Conservation (phyloP, 352 stramenopile species). For the Phytophthora ramorum region DNA sequence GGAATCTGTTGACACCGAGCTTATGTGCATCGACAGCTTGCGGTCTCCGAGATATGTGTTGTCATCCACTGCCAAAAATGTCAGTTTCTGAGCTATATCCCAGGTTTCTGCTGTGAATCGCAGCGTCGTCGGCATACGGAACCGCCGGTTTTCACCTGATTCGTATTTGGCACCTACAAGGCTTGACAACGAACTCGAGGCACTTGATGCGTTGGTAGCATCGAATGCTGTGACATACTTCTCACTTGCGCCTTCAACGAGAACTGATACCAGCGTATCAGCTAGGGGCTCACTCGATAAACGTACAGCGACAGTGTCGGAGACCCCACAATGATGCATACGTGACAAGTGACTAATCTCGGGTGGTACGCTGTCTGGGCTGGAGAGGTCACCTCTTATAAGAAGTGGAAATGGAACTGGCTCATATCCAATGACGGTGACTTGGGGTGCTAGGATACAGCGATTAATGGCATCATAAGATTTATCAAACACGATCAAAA, state of each 20-base stretch:
- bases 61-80: constrained; percentile 66
- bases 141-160: constrained; percentile 37
- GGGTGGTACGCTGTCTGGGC: constrained; percentile 40
- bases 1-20: constrained; percentile 35
- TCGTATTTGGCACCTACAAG: constrained; percentile 55
- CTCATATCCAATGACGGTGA: constrained; percentile 46
- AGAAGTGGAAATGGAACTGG: constrained; percentile 54
- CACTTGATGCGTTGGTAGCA: constrained; percentile 36
- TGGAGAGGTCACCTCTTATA: constrained; percentile 51
- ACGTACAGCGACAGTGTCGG: constrained; percentile 40
- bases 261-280: constrained; percentile 50
- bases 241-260: constrained; percentile 33
- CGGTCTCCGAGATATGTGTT: constrained; percentile 65
- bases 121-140: constrained; percentile 49
- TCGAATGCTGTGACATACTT: constrained; percentile 48
- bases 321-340: constrained; percentile 59
- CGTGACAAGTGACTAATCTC: constrained; percentile 50
- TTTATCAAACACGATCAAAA: constrained; percentile 58
- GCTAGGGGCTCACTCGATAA: constrained; percentile 66
- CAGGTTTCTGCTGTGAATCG: constrained; percentile 68
- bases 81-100: constrained; percentile 57
- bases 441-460: constrained; percentile 49
- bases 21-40: constrained; percentile 48
- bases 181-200: constrained; percentile 16
- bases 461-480: constrained; percentile 58